Evolutionary conservation across 495 filamentous ascomycete genomes (phyloP), one percentile per base, ranked within the genome.

Genomic region (Penicillium goetzii): DNA sequence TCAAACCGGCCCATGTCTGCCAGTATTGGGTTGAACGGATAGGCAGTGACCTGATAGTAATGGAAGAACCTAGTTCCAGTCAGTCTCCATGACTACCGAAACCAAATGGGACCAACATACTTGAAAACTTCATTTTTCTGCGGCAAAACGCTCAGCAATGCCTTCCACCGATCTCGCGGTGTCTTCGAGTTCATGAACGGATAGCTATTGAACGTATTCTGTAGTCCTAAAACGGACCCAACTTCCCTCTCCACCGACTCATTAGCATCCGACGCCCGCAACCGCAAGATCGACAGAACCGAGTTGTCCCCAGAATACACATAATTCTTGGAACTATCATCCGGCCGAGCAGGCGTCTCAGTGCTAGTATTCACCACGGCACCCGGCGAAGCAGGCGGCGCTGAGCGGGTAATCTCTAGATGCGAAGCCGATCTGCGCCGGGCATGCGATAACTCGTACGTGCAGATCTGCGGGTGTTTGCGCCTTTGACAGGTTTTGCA

Each of bases 171-270:
- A 11, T 79, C 74, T 1, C 59, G 32, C 0, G 72, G 72, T 0
- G 74, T 74, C 28, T 73, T 74, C 7, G 57, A 59, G 8, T 77
- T 68, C 67, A 75, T 76, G 23, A 93, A 87, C 4, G 90, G 89
- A 71, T 92, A 93, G 33, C 85, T 88, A 23, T 84, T 84, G 23
- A 80, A 81, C 19, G 90, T 89, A 64, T 90, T 91, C 66, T 92
- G 88, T 15, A 92, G 80, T 12, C 90, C 90, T 23, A 93, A 84
- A 9, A 92, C 73, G 17, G 76, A 75, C 0, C 70, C 68, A 10
- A 72, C 65, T 9, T 78, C 74, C 0, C 66, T 68, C 9, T 72
- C 68, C 69, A 78, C 68, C 3, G 72, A 71, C 23, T 71, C 73
- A 64, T 86, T 58, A 83, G 87, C 59, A 86, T 84, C 80, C 85